These are phyloP conservation scores for Erucastrum elatum DNA, from an alignment of 345 rosid species.

Conservation along the genomic window DNA sequence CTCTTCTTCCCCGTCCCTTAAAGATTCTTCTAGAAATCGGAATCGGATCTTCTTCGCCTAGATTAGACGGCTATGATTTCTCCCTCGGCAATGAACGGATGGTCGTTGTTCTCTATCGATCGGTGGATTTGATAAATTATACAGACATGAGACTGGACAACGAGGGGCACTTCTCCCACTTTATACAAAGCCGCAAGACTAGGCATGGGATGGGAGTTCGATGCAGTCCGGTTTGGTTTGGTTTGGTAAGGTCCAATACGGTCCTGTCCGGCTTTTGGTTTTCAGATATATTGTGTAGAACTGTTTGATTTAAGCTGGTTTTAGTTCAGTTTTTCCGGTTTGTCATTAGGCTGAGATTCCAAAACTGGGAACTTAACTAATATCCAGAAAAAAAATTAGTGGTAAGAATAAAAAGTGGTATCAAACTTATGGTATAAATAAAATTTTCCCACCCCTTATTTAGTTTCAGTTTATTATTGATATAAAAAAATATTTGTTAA, in stretches of 20 bases:
- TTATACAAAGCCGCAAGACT: constrained; percentile 25
- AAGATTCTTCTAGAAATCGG: neutral
- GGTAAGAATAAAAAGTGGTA: too few species aligned
- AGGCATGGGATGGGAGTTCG: neutral
- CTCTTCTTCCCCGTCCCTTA: constrained; percentile 83
- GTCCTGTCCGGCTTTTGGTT: neutral
- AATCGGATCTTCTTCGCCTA: constrained; percentile 7
- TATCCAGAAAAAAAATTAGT: neutral
- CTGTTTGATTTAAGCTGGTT: too few species aligned
- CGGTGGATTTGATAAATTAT: constrained; percentile 10
- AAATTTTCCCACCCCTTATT: too few species aligned
- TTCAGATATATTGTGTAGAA: neutral
- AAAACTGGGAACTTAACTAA: neutral
- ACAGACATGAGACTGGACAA: neutral
- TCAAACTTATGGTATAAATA: too few species aligned
- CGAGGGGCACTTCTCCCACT: constrained; percentile 4
- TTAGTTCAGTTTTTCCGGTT: neutral
- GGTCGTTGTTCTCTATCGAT: constrained; percentile 16
- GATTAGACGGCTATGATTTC: constrained; percentile 8
- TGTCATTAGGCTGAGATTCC: neutral
- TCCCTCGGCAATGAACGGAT: constrained; percentile 37
- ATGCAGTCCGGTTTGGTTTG: neutral
- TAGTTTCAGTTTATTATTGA: too few species aligned
- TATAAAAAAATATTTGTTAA: too few species aligned
- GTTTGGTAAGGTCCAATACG: neutral